A percentile compares a stretch with the other conserved stretches of the same genome.
Evolutionary conservation across 1,139 yeast genomes (phyloP).

Genomic region (Candida freyschussii): DNA sequence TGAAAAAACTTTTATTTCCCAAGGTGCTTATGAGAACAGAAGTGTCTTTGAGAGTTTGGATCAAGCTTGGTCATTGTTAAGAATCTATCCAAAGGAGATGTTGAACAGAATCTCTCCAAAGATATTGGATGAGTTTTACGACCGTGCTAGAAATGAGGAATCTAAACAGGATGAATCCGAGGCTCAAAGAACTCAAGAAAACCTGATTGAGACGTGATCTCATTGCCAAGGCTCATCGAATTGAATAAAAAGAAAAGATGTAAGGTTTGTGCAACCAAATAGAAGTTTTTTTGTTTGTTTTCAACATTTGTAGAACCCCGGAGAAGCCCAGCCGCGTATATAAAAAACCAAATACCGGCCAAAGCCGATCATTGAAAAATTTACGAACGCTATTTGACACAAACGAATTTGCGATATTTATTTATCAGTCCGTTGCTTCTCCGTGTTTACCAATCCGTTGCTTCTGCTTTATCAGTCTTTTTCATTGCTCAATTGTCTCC

Average conservation of each 20-base stretch:
- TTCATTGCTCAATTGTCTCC: no score
- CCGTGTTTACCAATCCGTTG: no score
- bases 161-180: constrained; percentile 41
- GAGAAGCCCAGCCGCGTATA: no score
- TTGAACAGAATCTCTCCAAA: constrained; percentile 98
- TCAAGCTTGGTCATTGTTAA: constrained; percentile 95
- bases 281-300: neutral
- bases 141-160: constrained; percentile 73
- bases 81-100: constrained; percentile 98
- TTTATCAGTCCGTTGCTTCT: no score
- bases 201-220: constrained; percentile 23
- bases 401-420: no score
- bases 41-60: constrained; percentile 91
- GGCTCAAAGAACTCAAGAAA: constrained; percentile 32
- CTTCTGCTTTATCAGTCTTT: no score
- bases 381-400: no score
- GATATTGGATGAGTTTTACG: constrained; percentile 91
- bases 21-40: constrained; percentile 96
- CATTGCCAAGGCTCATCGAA: neutral
- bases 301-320: neutral
- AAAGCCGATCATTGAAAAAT: no score
- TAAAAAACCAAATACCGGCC: no score
- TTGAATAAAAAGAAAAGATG: neutral
- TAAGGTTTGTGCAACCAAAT: no score
- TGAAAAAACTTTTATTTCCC: constrained; percentile 90